These are phyloP conservation scores for Lentinus tigrinus DNA, from an alignment of 768 basidiomycete species.

Conservation along the genomic window DNA sequence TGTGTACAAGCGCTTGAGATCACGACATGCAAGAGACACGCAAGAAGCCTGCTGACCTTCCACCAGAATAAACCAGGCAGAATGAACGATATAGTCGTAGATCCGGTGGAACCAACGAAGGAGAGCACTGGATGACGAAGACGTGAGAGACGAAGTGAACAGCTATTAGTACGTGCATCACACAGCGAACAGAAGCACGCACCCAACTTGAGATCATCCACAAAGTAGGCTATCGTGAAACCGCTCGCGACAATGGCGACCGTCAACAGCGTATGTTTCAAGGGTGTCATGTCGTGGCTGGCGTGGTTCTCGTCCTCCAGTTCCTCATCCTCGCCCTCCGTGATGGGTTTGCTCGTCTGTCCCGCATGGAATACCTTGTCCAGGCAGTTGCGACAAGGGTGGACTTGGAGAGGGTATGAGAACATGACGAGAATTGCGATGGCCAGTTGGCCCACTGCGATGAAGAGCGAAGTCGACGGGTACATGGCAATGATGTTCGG, in stretches of 20 bases:
- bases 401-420: constrained; percentile 92
- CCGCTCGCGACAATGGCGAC: constrained; percentile 59
- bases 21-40: constrained; percentile 5
- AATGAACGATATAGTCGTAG: constrained; percentile 96
- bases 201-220: constrained; percentile 79
- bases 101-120: constrained; percentile 96
- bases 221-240: constrained; percentile 74
- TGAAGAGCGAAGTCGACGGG: constrained; percentile 84
- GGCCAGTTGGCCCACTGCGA: constrained; percentile 90
- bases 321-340: constrained; percentile 45
- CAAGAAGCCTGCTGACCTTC: constrained; percentile 52
- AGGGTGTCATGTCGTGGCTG: constrained; percentile 57
- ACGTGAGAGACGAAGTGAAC: not conserved
- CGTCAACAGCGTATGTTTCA: constrained; percentile 73
- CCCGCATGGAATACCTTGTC: constrained; percentile 79
- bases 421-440: constrained; percentile 89
- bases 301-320: constrained; percentile 55
- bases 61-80: constrained; percentile 92
- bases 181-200: constrained; percentile 25
- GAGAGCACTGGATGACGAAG: constrained; percentile 66
- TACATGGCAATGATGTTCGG: constrained; percentile 96
- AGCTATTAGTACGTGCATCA: not conserved
- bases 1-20: constrained; percentile 28
- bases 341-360: constrained; percentile 27
- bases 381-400: constrained; percentile 88